These are phyloP conservation scores for Saturnispora mendoncae DNA, from an alignment of 805 yeast genomes.

Conservation along the genomic window DNA sequence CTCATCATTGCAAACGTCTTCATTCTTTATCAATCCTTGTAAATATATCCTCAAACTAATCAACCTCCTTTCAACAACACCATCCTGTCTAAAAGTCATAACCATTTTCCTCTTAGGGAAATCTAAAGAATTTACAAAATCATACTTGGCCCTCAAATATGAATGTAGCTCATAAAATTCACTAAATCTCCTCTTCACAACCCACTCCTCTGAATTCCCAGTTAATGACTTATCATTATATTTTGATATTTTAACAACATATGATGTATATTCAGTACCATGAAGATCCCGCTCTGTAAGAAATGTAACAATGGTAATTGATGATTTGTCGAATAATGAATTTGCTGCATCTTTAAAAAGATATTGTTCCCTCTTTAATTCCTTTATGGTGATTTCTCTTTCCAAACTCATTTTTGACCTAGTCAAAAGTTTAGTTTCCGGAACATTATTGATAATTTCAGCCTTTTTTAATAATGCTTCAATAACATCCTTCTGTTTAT, in stretches of 20 bases:
- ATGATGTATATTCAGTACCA: conserved; percentile 55
- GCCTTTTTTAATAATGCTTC: conserved; percentile 70
- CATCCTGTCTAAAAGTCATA: conserved; percentile 59
- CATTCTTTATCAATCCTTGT: conserved; percentile 44
- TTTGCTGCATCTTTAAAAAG: conserved; percentile 77
- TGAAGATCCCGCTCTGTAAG: conserved; percentile 44
- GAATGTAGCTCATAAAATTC: conserved; percentile 71
- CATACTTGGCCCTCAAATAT: conserved; percentile 46
- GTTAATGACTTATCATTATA: conserved; percentile 24
- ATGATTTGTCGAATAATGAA: conserved; percentile 60
- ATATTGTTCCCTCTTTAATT: conserved; percentile 68
- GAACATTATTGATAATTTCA: conserved; percentile 67
- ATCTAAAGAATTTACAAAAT: conserved; percentile 38
- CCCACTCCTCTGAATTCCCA: conserved; percentile 65
- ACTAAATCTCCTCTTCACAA: conserved; percentile 80
- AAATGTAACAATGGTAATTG: conserved; percentile 43
- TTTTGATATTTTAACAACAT: conserved; percentile 70
- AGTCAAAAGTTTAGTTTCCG: conserved; percentile 57
- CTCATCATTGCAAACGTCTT: conserved; percentile 64
- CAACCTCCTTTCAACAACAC: conserved; percentile 57
- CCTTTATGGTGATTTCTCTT: conserved; percentile 66
- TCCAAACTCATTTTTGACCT: conserved; percentile 61
- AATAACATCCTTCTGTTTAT: conserved; percentile 55
- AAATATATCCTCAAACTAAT: conserved; percentile 55
- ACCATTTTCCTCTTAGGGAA: conserved; percentile 59